A percentile compares a stretch with the other conserved stretches of the same genome.
Evolutionary conservation across 164 flowering plant genomes (phyloP).

Genomic region (Chimonanthus salicifolius): DNA sequence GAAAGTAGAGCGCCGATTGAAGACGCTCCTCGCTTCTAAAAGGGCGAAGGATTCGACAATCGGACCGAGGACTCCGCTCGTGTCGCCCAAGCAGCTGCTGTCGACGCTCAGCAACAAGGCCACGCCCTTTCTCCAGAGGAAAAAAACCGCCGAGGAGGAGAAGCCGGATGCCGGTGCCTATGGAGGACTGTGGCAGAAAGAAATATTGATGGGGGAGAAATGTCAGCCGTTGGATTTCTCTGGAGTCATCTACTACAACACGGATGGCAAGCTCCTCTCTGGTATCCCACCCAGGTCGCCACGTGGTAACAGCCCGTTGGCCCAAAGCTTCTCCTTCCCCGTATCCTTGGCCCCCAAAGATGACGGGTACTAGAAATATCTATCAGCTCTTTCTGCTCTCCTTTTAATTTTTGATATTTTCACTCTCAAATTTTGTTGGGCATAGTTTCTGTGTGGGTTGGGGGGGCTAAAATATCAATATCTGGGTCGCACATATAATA

Average conservation of each 20-base stretch:
- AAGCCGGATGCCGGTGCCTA: slow-evolving; percentile 16
- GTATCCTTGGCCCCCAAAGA: neutral
- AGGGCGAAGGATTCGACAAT: slow-evolving; percentile 2
- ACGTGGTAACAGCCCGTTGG: slow-evolving; percentile 12
- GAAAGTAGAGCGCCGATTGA: neutral
- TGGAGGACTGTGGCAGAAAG: slow-evolving; percentile 56
- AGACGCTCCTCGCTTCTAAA: slow-evolving; percentile 24
- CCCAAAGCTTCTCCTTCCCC: slow-evolving; percentile 13
- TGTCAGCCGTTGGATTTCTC: slow-evolving; percentile 76
- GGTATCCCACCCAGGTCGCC: slow-evolving; percentile 53
- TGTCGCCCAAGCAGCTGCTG: slow-evolving; percentile 38
- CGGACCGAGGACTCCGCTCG: slow-evolving; percentile 18
- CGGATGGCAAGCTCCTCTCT: slow-evolving; percentile 37
- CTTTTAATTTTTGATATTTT: too few species aligned
- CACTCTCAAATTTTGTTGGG: neutral
- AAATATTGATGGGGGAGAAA: slow-evolving; percentile 69
- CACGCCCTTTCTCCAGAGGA: slow-evolving; percentile 18
- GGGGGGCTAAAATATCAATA: neutral
- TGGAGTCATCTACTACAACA: slow-evolving; percentile 62
- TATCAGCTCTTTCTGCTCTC: neutral
- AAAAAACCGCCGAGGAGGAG: slow-evolving; percentile 4
- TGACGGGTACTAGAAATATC: neutral
- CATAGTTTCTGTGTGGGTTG: too few species aligned
- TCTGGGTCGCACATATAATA: too few species aligned
- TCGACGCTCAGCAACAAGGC: slow-evolving; percentile 43